These are phyloP conservation scores for Spiromastix sp. DNA, from an alignment of 2,329 filamentous ascomycete genomes.

Conservation along the genomic window DNA sequence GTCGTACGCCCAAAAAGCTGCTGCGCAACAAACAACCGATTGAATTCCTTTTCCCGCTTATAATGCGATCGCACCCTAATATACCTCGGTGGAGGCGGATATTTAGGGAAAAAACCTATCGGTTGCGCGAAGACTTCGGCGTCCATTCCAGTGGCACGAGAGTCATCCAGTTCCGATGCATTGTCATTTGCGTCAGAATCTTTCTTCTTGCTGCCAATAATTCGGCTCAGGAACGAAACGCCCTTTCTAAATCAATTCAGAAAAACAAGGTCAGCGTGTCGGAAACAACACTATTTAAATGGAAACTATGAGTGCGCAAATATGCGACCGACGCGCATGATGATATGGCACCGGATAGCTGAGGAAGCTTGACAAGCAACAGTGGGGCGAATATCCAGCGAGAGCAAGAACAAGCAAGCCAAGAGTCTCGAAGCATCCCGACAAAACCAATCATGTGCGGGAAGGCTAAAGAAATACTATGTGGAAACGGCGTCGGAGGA, in stretches of 20 bases:
- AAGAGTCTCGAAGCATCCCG: not conserved
- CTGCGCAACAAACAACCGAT: conserved; percentile 83
- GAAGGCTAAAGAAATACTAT: too few relatives aligned
- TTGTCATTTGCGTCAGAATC: conserved; percentile 46
- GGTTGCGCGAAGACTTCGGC: conserved; percentile 72
- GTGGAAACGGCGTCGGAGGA: too few relatives aligned
- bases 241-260: conserved; percentile 55
- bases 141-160: conserved; percentile 69
- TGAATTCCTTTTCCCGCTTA: conserved; percentile 73
- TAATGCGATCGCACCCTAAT: conserved; percentile 74
- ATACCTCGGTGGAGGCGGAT: conserved; percentile 83
- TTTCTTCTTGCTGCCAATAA: conserved; percentile 70
- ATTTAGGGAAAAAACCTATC: conserved; percentile 71
- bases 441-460: not conserved
- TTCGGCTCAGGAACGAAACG: conserved; percentile 78
- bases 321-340: too few relatives aligned
- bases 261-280: not conserved
- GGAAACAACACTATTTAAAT: conserved; percentile 1
- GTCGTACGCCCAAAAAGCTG: conserved; percentile 57
- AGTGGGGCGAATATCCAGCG: too few relatives aligned
- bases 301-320: too few relatives aligned
- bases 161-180: conserved; percentile 59
- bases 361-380: too few relatives aligned
- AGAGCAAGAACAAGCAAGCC: not conserved
- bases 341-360: too few relatives aligned